Conservation (phyloP, 75 land plant genomes). For the Azolla pinnata region DNA sequence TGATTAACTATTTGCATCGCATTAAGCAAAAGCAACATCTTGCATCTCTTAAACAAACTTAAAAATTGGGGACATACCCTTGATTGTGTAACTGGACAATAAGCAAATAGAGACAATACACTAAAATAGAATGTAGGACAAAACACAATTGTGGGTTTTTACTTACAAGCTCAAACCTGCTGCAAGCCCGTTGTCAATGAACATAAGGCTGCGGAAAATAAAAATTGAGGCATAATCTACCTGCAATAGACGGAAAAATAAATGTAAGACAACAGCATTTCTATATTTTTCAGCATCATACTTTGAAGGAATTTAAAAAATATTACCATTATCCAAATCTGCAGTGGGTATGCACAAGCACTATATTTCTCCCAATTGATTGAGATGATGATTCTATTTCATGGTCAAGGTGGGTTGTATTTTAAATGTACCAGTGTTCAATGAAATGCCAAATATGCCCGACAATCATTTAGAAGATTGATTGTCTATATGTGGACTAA, state of each 20-base stretch:
- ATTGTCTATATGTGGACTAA: no score
- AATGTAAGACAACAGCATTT: neutral
- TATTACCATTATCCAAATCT: slow-evolving; percentile 90
- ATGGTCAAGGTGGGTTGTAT: neutral
- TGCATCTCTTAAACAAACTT: no score
- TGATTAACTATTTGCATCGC: no score
- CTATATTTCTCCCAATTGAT: slow-evolving; percentile 84
- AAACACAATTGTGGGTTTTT: no score
- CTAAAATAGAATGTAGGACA: no score
- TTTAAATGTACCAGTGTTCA: neutral
- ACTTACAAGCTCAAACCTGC: slow-evolving; percentile 96
- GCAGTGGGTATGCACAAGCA: slow-evolving; percentile 70
- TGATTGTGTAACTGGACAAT: no score
- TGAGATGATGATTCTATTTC: slow-evolving; percentile 65
- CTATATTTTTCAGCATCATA: neutral
- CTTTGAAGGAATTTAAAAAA: neutral
- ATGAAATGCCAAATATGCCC: neutral
- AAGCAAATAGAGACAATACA: no score
- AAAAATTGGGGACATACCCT: no score
- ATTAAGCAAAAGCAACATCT: no score
- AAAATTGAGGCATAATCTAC: slow-evolving; percentile 91
- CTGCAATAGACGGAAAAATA: slow-evolving; percentile 28
- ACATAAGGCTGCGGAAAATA: slow-evolving; percentile 86
- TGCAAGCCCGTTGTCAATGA: slow-evolving; percentile 87
- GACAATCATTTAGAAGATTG: neutral